Evolutionary conservation across 2,329 filamentous ascomycete species (phyloP).

Genomic region (Trichoderma sp.): DNA sequence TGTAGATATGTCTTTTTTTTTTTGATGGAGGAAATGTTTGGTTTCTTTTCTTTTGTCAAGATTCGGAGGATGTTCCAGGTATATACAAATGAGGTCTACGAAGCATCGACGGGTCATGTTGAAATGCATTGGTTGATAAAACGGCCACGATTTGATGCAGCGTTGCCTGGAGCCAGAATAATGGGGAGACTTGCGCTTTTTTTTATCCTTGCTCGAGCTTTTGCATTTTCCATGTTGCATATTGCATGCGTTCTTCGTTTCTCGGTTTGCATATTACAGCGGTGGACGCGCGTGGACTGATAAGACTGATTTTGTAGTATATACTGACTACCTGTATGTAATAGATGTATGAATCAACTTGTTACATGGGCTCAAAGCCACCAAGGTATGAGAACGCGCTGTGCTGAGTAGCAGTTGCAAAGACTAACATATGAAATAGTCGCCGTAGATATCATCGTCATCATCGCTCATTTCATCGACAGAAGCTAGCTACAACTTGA

Average conservation of each 20-base stretch:
- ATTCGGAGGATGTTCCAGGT: slow-evolving; percentile 20
- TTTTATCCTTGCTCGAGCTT: background rate
- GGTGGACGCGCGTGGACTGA: background rate
- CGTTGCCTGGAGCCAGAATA: background rate
- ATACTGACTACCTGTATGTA: slow-evolving; percentile 11
- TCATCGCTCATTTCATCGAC: background rate
- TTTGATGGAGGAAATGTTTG: slow-evolving; percentile 24
- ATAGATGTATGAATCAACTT: slow-evolving; percentile 6
- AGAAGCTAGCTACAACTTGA: slow-evolving; percentile 63
- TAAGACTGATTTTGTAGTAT: background rate
- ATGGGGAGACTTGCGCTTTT: background rate
- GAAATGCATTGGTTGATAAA: slow-evolving; percentile 17
- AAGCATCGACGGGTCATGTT: slow-evolving; percentile 12
- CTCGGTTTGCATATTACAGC: background rate
- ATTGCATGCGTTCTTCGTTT: background rate
- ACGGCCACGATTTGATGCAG: slow-evolving; percentile 12
- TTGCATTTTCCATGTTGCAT: background rate
- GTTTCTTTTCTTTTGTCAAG: slow-evolving; percentile 22
- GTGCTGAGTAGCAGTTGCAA: background rate
- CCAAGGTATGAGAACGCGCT: background rate
- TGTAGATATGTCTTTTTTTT: slow-evolving; percentile 27
- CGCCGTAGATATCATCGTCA: background rate
- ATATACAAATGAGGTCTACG: slow-evolving; percentile 26
- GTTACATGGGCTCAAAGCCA: background rate
- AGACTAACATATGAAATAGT: background rate